Evolutionary conservation across 2,329 filamentous ascomycete genomes (phyloP).

Genomic region (Fusarium floridanum): DNA sequence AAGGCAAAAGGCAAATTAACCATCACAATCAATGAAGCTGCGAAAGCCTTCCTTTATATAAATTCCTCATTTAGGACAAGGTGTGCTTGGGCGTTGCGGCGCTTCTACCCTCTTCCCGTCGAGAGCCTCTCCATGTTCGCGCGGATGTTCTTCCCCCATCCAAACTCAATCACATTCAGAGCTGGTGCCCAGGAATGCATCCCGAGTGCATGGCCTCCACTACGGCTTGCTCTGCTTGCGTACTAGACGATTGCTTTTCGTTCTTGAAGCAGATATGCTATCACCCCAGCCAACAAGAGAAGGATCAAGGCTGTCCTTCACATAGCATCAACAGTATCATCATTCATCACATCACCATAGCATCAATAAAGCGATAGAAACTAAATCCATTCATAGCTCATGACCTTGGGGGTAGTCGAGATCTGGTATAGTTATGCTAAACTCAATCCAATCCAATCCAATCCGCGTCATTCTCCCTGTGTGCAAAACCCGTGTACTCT

Average conservation of each 20-base stretch:
- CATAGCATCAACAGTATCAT: neutral
- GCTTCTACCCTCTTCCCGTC: no score
- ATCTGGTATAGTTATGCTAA: constrained; percentile 5
- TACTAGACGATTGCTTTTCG: neutral
- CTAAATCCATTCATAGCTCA: constrained; percentile 15
- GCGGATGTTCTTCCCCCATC: no score
- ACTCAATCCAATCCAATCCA: neutral
- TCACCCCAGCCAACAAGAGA: neutral
- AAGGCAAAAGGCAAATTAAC: no score
- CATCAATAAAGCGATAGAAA: neutral
- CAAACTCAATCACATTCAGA: no score
- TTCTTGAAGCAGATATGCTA: neutral
- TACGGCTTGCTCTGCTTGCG: no score
- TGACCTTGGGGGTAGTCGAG: neutral
- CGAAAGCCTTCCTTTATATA: no score
- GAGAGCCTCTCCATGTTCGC: no score
- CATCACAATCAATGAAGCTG: no score
- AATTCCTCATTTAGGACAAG: no score
- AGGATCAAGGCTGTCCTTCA: neutral
- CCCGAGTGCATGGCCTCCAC: no score
- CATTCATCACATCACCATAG: neutral
- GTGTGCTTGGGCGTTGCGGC: no score
- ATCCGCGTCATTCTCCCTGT: neutral
- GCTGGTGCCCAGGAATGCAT: no score
- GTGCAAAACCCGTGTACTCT: neutral